phyloP scores from a whole-genome alignment of 2,329 filamentous ascomycete species.

The Xylaria arbuscula region DNA sequence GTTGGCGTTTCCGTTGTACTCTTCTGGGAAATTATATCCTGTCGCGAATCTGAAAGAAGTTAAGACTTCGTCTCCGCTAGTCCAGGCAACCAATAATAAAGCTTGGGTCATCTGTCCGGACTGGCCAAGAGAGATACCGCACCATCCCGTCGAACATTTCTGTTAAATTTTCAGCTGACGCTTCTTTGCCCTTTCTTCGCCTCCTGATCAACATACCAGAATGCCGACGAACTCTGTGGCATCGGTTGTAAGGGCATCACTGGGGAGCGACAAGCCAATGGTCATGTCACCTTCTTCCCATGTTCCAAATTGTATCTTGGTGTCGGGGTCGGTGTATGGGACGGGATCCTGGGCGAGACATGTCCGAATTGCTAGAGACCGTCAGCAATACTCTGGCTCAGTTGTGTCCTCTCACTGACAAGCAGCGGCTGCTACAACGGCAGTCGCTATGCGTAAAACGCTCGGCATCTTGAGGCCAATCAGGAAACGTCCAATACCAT shows the following conservation, averaged over 20 bases:
- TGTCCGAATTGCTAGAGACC: slow-evolving; percentile 42
- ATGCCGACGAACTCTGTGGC: slow-evolving; percentile 49
- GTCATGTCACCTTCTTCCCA: slow-evolving; percentile 47
- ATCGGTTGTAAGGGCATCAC: slow-evolving; percentile 47
- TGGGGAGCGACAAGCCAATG: slow-evolving; percentile 47
- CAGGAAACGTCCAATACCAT: slow-evolving; percentile 44
- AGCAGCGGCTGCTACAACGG: slow-evolving; percentile 46
- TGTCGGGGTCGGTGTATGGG: slow-evolving; percentile 48
- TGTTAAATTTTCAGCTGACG: slow-evolving; percentile 36
- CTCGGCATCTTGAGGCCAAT: slow-evolving; percentile 48
- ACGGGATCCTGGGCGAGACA: slow-evolving; percentile 46
- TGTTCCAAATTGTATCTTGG: slow-evolving; percentile 49
- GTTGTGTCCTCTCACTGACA: slow-evolving; percentile 40
- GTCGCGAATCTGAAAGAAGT: slow-evolving; percentile 69
- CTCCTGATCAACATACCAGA: slow-evolving; percentile 42
- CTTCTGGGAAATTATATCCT: slow-evolving; percentile 68
- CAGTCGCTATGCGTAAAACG: slow-evolving; percentile 47
- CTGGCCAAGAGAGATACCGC: slow-evolving; percentile 49
- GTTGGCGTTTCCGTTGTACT: slow-evolving; percentile 71
- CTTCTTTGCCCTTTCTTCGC: not conserved
- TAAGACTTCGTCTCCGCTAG: slow-evolving; percentile 63
- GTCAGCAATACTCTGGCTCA: slow-evolving; percentile 35
- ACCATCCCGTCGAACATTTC: slow-evolving; percentile 49
- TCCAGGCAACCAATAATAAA: slow-evolving; percentile 67
- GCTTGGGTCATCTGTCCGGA: slow-evolving; percentile 52